Percentiles rank a stretch among this genome's conserved stretches.
These are phyloP conservation scores for Penicillium daleae DNA, from an alignment of 495 filamentous ascomycete species.

Conservation along the genomic window DNA sequence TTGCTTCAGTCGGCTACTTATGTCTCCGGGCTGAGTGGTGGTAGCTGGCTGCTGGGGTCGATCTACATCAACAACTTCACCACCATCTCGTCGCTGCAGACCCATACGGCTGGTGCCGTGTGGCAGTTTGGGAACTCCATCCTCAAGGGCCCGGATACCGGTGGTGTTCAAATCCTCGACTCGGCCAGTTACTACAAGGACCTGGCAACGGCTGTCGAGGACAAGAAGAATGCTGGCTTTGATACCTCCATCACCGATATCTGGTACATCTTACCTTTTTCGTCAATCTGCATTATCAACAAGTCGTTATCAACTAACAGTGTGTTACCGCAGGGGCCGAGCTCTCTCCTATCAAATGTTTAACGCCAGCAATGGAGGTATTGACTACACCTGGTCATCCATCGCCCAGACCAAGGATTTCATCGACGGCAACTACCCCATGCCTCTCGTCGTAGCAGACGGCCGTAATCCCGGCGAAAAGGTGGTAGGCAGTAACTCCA, in stretches of 20 bases:
- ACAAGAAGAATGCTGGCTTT: slow-evolving; percentile 73
- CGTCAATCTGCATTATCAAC: background rate
- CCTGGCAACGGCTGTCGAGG: slow-evolving; percentile 61
- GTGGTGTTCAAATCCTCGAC: slow-evolving; percentile 55
- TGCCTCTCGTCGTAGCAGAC: slow-evolving; percentile 83
- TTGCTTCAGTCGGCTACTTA: slow-evolving; percentile 86
- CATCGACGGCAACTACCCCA: slow-evolving; percentile 68
- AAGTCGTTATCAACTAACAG: slow-evolving; percentile 20
- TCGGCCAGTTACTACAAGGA: slow-evolving; percentile 68
- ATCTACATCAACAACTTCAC: slow-evolving; percentile 92
- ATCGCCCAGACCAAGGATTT: slow-evolving; percentile 73
- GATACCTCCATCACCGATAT: slow-evolving; percentile 83
- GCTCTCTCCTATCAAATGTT: slow-evolving; percentile 84
- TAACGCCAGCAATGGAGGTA: slow-evolving; percentile 75
- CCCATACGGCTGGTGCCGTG: slow-evolving; percentile 44
- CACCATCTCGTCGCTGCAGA: slow-evolving; percentile 62
- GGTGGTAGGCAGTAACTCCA: slow-evolving; percentile 74
- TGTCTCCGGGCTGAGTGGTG: slow-evolving; percentile 81
- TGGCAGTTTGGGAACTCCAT: slow-evolving; percentile 86
- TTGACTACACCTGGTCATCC: slow-evolving; percentile 84
- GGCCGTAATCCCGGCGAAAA: slow-evolving; percentile 66
- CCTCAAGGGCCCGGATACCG: slow-evolving; percentile 63
- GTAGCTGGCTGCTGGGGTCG: slow-evolving; percentile 85
- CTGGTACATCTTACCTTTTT: slow-evolving; percentile 54
- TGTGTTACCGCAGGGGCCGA: slow-evolving; percentile 50